phyloP scores from a whole-genome alignment of 805 yeast species.

The Monosporozyma servazzii region DNA sequence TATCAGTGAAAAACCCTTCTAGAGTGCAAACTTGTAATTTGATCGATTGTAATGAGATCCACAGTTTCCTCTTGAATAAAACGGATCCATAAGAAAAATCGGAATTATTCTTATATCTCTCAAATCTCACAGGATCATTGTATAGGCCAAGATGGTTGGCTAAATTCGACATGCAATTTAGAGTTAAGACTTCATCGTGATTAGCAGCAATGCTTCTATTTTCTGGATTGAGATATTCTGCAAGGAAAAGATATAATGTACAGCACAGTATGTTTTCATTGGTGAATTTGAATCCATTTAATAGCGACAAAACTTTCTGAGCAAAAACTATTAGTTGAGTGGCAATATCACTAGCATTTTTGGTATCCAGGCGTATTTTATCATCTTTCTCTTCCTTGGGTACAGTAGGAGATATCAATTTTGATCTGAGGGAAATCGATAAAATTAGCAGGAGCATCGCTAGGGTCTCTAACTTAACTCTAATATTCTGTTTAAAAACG shows the following conservation, averaged over 20 bases:
- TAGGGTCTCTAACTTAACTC: slow-evolving; percentile 10
- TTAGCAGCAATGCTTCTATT: slow-evolving; percentile 4
- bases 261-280: slow-evolving; percentile 12
- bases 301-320: slow-evolving; percentile 8
- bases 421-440: slow-evolving; percentile 6
- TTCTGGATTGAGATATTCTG: slow-evolving; percentile 10
- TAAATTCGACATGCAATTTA: slow-evolving; percentile 6
- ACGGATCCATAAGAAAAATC: neutral
- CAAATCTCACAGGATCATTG: slow-evolving; percentile 8
- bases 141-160: slow-evolving; percentile 11
- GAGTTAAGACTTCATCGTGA: slow-evolving; percentile 6
- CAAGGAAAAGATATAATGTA: slow-evolving; percentile 8
- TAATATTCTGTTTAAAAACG: slow-evolving; percentile 7
- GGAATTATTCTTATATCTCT: slow-evolving; percentile 4
- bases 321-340: slow-evolving; percentile 6
- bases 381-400: neutral
- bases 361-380: neutral
- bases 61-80: slow-evolving; percentile 9
- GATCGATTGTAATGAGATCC: slow-evolving; percentile 16
- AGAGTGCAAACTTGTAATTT: slow-evolving; percentile 5
- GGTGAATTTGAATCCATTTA: slow-evolving; percentile 11
- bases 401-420: neutral
- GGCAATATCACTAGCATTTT: slow-evolving; percentile 4
- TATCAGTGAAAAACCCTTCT: slow-evolving; percentile 6
- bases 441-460: slow-evolving; percentile 6